Evolutionary conservation across 805 yeast species (phyloP).

Genomic region (Yarrowia bubula): DNA sequence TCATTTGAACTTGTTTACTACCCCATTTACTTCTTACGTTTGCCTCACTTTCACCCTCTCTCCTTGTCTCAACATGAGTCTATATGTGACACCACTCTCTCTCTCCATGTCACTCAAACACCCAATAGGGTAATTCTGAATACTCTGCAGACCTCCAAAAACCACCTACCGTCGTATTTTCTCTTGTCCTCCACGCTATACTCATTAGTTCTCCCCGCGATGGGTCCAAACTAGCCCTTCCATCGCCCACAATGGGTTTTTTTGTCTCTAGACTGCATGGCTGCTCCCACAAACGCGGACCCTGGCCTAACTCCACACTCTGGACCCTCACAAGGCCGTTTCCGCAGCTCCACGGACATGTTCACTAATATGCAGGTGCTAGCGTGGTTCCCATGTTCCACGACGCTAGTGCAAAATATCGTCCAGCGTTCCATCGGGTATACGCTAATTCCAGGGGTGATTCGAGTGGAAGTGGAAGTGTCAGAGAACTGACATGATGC

Average conservation of each 20-base stretch:
- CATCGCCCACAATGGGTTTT: background rate
- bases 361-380: background rate
- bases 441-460: background rate
- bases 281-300: background rate
- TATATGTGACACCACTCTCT: no score
- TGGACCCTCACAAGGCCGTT: background rate
- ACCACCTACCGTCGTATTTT: no score
- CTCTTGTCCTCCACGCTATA: background rate
- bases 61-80: no score
- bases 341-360: background rate
- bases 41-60: no score
- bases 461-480: no score
- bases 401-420: background rate
- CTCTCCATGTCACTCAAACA: no score
- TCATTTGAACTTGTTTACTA: no score
- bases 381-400: background rate
- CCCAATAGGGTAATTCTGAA: no score
- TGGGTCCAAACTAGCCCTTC: slow-evolving; percentile 2
- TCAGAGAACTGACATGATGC: background rate
- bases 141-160: no score
- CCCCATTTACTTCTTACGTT: no score
- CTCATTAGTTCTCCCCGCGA: slow-evolving; percentile 5
- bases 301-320: background rate
- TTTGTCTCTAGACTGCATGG: slow-evolving; percentile 8
- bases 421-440: background rate